Evolutionary conservation across 2,329 filamentous ascomycete species (phyloP), one percentile per base, ranked within the genome.

Genomic region (Apiospora hydei): DNA sequence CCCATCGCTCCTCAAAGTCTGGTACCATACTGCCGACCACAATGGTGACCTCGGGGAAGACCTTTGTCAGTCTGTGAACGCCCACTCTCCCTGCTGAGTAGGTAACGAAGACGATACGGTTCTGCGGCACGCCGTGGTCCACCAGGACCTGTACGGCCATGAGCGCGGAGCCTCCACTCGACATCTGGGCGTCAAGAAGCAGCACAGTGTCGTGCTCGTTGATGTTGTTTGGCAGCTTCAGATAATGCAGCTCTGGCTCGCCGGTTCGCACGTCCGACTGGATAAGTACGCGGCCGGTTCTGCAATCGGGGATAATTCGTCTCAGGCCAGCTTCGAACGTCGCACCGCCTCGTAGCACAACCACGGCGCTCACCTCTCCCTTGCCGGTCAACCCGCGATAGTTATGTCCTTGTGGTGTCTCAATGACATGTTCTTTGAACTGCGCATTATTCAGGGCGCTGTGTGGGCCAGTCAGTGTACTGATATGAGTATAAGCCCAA

Each of bases 131-230:
- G 14, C 96, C 96, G 79, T 98, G 95, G 81, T 99, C 96, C 21
- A 98, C 91, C 70, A 99, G 85, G n/a, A 98, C 94, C 79, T 96
- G 93, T 57, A 98, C 95, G 0, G 96, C 95, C 96, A 99, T 99
- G 72, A 99, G 85, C 0, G 90, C 90, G 21, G 90, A 89, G 47
- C 95, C 96, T 61, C 96, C 96, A 73, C 92, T 95, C 38, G 94
- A 94, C 93, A 98, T 98, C 80, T 99, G 96, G 18, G 95, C 92
- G 81, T 98, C 96, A 26, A 98, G 85, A 10, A 99, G 86, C 73
- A 99, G 85, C 24, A 99, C 94, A 69, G 92, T 92, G 75, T 94
- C 91, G 79, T 98, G 93, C 57, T 88, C 82, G 73, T 88, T 84
- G 71, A 98, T 93, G 73, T 94, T 89, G 3, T 89, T 85, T 0